Evolutionary conservation across 257 asterid genomes (phyloP).

Genomic region (Echium plantagineum): DNA sequence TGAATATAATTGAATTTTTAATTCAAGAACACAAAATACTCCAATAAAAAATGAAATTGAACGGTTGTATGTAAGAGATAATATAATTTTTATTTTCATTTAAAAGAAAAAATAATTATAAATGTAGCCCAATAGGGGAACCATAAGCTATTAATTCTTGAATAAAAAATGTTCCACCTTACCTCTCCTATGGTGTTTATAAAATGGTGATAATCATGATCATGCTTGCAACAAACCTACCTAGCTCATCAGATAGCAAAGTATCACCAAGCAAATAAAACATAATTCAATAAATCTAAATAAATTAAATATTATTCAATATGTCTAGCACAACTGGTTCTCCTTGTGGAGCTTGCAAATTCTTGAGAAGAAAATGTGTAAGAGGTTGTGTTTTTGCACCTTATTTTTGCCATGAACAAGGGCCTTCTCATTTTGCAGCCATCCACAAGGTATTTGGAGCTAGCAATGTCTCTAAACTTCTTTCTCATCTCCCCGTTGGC

Average conservation of each 20-base stretch:
- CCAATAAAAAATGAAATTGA: constrained; percentile 19
- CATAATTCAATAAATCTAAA: constrained; percentile 12
- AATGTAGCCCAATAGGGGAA: background rate
- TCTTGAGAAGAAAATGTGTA: constrained; percentile 39
- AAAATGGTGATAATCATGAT: constrained; percentile 25
- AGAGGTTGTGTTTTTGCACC: constrained; percentile 43
- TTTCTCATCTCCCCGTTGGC: constrained; percentile 27
- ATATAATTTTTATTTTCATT: constrained; percentile 5
- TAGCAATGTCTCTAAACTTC: constrained; percentile 39
- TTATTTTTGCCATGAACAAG: constrained; percentile 38
- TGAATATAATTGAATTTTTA: background rate
- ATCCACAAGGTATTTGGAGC: constrained; percentile 45
- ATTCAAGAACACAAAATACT: constrained; percentile 33
- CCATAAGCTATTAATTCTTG: constrained; percentile 16
- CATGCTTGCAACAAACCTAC: background rate
- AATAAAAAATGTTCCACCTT: background rate
- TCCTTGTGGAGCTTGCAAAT: constrained; percentile 56
- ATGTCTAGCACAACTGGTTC: constrained; percentile 74
- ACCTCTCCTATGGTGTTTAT: constrained; percentile 8
- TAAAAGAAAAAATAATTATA: constrained; percentile 19
- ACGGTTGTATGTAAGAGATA: constrained; percentile 25
- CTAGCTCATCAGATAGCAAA: background rate
- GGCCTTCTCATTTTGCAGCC: constrained; percentile 32
- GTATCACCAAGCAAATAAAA: background rate
- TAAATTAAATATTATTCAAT: background rate